Conservation (phyloP, 305 asterid species). For the Withania somnifera region DNA sequence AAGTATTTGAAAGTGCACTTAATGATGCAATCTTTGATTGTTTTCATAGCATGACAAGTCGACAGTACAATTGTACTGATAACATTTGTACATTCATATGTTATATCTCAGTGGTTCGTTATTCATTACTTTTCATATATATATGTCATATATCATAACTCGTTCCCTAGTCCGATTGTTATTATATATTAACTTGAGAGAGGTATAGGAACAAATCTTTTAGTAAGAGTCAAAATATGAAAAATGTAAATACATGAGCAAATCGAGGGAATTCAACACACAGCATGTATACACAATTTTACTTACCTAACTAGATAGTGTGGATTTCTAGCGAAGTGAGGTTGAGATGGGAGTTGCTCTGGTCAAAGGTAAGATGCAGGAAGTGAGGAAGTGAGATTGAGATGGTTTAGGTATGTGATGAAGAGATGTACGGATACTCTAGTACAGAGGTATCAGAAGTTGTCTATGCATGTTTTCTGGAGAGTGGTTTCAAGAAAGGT, state of each 20-base stretch:
- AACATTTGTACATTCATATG: neutral
- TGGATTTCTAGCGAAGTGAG: too few relatives aligned
- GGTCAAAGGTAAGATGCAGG: too few relatives aligned
- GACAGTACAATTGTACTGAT: neutral
- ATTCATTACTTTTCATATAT: neutral
- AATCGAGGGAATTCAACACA: neutral
- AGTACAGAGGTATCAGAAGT: too few relatives aligned
- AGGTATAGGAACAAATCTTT: neutral
- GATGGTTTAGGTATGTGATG: too few relatives aligned
- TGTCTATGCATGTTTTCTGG: too few relatives aligned
- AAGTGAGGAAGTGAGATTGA: too few relatives aligned
- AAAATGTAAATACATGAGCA: neutral
- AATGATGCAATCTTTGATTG: neutral
- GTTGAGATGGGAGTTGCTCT: too few relatives aligned
- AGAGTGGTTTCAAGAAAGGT: too few relatives aligned
- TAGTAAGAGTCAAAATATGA: neutral
- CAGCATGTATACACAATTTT: neutral
- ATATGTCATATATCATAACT: neutral
- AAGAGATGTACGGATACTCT: too few relatives aligned
- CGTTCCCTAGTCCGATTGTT: neutral
- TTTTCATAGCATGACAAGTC: neutral
- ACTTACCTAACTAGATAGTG: neutral
- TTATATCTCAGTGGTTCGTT: neutral
- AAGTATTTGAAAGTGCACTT: neutral
- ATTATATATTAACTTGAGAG: neutral